Evolutionary conservation across 1,284 basidiomycete species (phyloP).

Genomic region (Ustilago curta): DNA sequence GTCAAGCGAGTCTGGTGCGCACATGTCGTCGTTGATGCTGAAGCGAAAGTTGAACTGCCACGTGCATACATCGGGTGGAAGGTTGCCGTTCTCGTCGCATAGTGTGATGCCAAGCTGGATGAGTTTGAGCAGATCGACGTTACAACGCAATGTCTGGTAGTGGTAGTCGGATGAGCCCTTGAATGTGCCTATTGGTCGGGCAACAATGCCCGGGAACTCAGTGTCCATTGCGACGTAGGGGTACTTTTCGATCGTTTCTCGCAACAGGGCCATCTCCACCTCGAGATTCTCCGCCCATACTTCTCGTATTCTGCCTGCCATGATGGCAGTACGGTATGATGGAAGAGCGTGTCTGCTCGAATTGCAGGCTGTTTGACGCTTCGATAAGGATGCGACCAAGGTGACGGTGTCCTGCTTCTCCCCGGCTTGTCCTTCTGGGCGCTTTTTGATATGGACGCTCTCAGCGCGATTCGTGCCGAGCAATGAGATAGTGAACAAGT

Average conservation of each 20-base stretch:
- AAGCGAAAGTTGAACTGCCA: slow-evolving; percentile 99
- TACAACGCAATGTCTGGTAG: slow-evolving; percentile 95
- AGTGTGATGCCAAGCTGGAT: slow-evolving; percentile 97
- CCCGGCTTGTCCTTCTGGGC: background rate
- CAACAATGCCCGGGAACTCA: slow-evolving; percentile 98
- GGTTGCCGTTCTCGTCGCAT: slow-evolving; percentile 90
- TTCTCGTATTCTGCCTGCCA: slow-evolving; percentile 72
- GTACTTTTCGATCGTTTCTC: slow-evolving; percentile 87
- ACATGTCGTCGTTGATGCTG: slow-evolving; percentile 93
- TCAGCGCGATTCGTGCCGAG: slow-evolving; percentile 2
- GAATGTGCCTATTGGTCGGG: slow-evolving; percentile 94
- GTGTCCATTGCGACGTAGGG: slow-evolving; percentile 99
- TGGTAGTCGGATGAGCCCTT: slow-evolving; percentile 98
- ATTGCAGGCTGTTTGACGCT: background rate
- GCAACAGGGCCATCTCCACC: slow-evolving; percentile 86
- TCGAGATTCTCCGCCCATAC: slow-evolving; percentile 97
- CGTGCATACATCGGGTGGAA: slow-evolving; percentile 82
- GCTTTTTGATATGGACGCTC: background rate
- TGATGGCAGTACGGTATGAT: slow-evolving; percentile 23
- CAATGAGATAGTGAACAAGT: background rate
- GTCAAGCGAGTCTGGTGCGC: slow-evolving; percentile 95
- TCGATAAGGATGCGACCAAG: background rate
- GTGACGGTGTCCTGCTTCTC: background rate
- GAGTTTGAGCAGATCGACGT: slow-evolving; percentile 96
- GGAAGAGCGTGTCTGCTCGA: background rate